Evolutionary conservation across 1,284 basidiomycete genomes (phyloP).

Genomic region (Trichosporon asahii): DNA sequence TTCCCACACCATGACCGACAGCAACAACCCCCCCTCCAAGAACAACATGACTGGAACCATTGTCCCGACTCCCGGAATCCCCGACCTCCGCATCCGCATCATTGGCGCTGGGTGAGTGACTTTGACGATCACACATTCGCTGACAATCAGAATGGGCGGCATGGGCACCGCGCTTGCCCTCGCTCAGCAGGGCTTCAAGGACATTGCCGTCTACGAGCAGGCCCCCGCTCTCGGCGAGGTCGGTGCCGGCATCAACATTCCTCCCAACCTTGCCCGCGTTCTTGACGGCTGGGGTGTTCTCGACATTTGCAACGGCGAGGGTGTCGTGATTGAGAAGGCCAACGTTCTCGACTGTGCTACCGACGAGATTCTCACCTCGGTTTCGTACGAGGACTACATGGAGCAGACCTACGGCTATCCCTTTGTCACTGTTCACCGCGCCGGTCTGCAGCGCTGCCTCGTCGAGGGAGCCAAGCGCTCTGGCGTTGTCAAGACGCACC

Average conservation of each 20-base stretch:
- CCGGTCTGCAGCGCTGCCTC: conserved; percentile 44
- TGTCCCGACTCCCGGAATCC: conserved; percentile 5
- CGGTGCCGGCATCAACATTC: conserved; percentile 44
- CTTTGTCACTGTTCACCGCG: conserved; percentile 45
- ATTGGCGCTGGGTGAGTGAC: conserved; percentile 23
- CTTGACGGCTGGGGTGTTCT: conserved; percentile 37
- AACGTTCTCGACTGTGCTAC: conserved; percentile 39
- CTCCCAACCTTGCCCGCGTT: conserved; percentile 40
- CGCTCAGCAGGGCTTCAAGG: conserved; percentile 35
- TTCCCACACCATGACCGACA: not conserved
- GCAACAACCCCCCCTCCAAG: not conserved
- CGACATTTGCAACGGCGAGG: conserved; percentile 32
- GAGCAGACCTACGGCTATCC: conserved; percentile 39
- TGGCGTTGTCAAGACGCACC: conserved; percentile 38
- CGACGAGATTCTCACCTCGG: conserved; percentile 40
- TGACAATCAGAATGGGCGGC: conserved; percentile 35
- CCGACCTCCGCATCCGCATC: conserved; percentile 23
- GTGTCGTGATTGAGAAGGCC: conserved; percentile 36
- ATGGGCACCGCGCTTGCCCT: conserved; percentile 36
- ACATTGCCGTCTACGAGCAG: conserved; percentile 39
- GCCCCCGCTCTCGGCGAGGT: conserved; percentile 39
- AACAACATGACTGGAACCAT: conserved; percentile 7
- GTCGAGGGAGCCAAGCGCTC: conserved; percentile 31
- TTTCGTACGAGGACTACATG: conserved; percentile 38
- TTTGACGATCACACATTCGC: too few relatives aligned